These are phyloP conservation scores for Fusarium sp. DNA, from an alignment of 2,329 filamentous ascomycete genomes.

Conservation along the genomic window DNA sequence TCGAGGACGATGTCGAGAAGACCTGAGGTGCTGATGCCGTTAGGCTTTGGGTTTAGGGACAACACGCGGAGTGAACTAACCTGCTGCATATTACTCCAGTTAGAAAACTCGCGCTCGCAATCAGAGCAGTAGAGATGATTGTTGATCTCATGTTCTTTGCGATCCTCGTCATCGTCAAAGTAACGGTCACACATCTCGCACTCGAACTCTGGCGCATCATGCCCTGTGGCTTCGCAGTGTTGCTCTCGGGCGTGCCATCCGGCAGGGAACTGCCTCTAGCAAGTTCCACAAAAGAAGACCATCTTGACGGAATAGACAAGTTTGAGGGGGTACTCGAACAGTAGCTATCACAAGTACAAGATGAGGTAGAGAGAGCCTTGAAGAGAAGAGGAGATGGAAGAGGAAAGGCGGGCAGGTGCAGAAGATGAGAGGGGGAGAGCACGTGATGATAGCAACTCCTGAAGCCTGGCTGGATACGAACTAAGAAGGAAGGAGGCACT, in stretches of 20 bases:
- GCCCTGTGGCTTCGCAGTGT: constrained; percentile 41
- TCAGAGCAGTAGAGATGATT: constrained; percentile 47
- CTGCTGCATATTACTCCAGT: not conserved
- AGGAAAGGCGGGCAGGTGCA: not conserved
- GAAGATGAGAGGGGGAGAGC: not conserved
- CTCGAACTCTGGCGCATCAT: constrained; percentile 37
- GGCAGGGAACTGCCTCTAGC: constrained; percentile 36
- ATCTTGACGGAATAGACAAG: not conserved
- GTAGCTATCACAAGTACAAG: not conserved
- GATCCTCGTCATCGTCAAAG: constrained; percentile 24
- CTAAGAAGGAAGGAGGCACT: not conserved
- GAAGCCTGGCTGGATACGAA: not conserved
- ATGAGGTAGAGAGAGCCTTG: not conserved
- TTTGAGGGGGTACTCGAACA: not conserved
- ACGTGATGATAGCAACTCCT: not conserved
- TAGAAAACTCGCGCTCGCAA: not conserved
- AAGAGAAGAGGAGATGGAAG: not conserved
- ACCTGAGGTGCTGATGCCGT: constrained; percentile 2
- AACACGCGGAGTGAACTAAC: no score
- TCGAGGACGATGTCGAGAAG: not conserved
- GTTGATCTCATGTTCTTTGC: constrained; percentile 41
- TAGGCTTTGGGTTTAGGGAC: not conserved
- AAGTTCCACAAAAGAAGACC: constrained; percentile 42
- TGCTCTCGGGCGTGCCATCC: constrained; percentile 39
- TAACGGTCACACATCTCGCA: constrained; percentile 41